Evolutionary conservation across 169 alveolate species (phyloP), one percentile per base, ranked within the genome.

Genomic region (Ichthyophthirius multifiliis): DNA sequence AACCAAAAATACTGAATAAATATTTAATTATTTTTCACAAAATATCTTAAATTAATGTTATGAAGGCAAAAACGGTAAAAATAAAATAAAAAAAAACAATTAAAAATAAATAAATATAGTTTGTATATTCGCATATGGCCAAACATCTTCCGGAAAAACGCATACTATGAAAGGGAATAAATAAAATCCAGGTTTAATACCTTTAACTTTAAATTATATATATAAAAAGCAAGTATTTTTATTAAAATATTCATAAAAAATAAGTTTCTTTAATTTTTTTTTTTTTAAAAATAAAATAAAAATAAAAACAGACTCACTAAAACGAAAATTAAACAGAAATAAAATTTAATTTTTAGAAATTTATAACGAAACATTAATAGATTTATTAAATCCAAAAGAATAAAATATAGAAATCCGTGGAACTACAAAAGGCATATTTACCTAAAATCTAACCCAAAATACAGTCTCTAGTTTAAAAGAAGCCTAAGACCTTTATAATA

Each of bases 111-210:
- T 27, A 55, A 27, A 12, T 18, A 55, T 55, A 55, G 71, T 55
- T 55, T 55, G 71, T 23, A 62, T 76, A 41, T 76, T 65, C 16
- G 83, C 83, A 15, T 76, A 76, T 76, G 83, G 83, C 4, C 67
- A 76, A 46, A 76, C 83, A 37, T 31, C 65, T 62, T 76, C 83
- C 10, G 83, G 83, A 48, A 76, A 76, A 43, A 76, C 90, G 23
- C 80, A 65, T 37, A 85, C 93, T 1, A 87, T 87, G 93, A 74
- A 83, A 63, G 93, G 93, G 13, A 75, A 74, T 0, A 35, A 79
- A 20, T 62, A 64, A 12, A 63, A 79, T 32, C 88, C 82, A 37
- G 93, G 93, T 18, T 71, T 87, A 5, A 87, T 87, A 20, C 87
- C 89, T 5, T 44, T 78, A 39, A 75, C 88, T 6, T 55, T 87